Evolutionary conservation across 1,139 yeast genomes (phyloP).

Genomic region (Pichia norvegensis): DNA sequence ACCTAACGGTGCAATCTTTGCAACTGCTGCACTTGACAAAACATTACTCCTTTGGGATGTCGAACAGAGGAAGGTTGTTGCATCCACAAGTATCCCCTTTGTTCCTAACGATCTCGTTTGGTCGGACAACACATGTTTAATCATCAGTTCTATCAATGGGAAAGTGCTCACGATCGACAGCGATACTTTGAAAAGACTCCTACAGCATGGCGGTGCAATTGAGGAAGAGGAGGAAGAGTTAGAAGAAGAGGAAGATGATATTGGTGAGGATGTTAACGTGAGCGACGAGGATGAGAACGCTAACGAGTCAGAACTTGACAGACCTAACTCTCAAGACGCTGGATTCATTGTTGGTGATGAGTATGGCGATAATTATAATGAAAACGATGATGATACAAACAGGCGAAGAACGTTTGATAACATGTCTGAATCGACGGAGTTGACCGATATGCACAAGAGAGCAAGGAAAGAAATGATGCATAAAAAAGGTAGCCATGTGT

Average conservation of each 20-base stretch:
- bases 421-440: slow-evolving; percentile 18
- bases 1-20: slow-evolving; percentile 52
- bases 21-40: slow-evolving; percentile 44
- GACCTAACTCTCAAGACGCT: slow-evolving; percentile 14
- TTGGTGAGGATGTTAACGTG: slow-evolving; percentile 12
- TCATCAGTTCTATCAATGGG: slow-evolving; percentile 13
- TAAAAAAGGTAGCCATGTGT: background rate
- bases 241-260: slow-evolving; percentile 17
- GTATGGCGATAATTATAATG: slow-evolving; percentile 36
- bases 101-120: slow-evolving; percentile 10
- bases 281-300: slow-evolving; percentile 27
- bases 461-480: slow-evolving; percentile 3
- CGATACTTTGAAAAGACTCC: slow-evolving; percentile 7
- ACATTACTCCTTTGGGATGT: slow-evolving; percentile 52
- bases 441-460: slow-evolving; percentile 18
- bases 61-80: slow-evolving; percentile 26
- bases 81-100: slow-evolving; percentile 7
- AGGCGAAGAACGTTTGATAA: slow-evolving; percentile 10
- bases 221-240: slow-evolving; percentile 17
- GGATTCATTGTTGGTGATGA: slow-evolving; percentile 28
- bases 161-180: slow-evolving; percentile 13
- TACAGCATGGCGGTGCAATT: slow-evolving; percentile 3
- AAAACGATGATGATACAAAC: slow-evolving; percentile 23
- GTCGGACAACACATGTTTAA: slow-evolving; percentile 10
- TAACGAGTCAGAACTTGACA: slow-evolving; percentile 16